phyloP scores from a whole-genome alignment of 1,284 basidiomycete genomes.

The Coniferiporia weirii region DNA sequence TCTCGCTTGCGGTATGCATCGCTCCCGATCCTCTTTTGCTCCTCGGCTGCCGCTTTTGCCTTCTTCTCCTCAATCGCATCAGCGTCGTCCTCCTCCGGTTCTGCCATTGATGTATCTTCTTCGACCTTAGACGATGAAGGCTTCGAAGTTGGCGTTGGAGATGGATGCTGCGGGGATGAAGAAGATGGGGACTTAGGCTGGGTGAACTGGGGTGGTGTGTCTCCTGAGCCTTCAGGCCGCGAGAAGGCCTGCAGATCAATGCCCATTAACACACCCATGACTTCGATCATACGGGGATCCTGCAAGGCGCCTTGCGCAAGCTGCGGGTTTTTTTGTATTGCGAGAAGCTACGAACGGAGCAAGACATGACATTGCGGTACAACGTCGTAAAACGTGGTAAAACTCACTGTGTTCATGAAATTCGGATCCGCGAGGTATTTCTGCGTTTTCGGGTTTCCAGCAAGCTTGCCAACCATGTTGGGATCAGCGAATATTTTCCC shows the following conservation, averaged over 20 bases:
- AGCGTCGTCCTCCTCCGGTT: slow-evolving; percentile 55
- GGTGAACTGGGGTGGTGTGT: slow-evolving; percentile 63
- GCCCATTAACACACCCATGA: slow-evolving; percentile 90
- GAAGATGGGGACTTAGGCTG: slow-evolving; percentile 34
- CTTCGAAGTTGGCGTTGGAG: slow-evolving; percentile 38
- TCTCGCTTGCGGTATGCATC: slow-evolving; percentile 84
- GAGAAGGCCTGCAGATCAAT: slow-evolving; percentile 88
- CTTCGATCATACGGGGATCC: slow-evolving; percentile 92
- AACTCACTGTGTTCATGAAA: slow-evolving; percentile 64
- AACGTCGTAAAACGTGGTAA: not conserved
- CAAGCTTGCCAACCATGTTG: slow-evolving; percentile 77
- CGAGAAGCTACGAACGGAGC: slow-evolving; percentile 40
- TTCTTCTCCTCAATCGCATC: slow-evolving; percentile 52
- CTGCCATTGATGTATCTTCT: slow-evolving; percentile 43
- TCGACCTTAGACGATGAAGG: slow-evolving; percentile 35
- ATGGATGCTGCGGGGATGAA: slow-evolving; percentile 35
- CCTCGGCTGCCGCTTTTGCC: slow-evolving; percentile 70
- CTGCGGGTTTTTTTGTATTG: slow-evolving; percentile 59
- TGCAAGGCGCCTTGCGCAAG: slow-evolving; percentile 56
- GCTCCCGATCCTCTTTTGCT: slow-evolving; percentile 74
- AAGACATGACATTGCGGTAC: not conserved
- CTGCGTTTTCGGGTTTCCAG: slow-evolving; percentile 80
- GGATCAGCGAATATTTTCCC: slow-evolving; percentile 86
- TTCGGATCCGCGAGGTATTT: slow-evolving; percentile 79
- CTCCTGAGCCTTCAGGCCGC: slow-evolving; percentile 74